Percentiles rank a stretch among this genome's conserved stretches.
These are phyloP conservation scores for Dovyalis caffra DNA, from an alignment of 345 rosid species.

Conservation along the genomic window DNA sequence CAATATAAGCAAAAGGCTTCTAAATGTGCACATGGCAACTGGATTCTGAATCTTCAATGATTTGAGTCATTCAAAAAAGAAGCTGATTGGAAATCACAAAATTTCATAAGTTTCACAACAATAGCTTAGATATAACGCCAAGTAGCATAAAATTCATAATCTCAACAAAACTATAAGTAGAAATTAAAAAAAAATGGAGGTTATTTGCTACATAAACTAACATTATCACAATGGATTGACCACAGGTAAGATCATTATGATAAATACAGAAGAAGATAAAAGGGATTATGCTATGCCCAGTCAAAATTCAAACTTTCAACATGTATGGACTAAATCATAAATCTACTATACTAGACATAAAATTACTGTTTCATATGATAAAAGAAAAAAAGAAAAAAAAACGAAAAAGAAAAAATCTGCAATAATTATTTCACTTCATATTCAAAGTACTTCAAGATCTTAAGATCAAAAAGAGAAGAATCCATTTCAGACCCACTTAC, in stretches of 20 bases:
- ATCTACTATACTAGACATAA: not conserved
- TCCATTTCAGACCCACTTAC: slow-evolving; percentile 45
- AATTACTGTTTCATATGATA: too few species aligned
- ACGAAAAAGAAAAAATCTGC: too few species aligned
- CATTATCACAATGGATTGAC: too few species aligned
- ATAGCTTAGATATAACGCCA: not conserved
- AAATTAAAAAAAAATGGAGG: not conserved
- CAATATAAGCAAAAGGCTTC: not conserved
- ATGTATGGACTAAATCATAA: not conserved
- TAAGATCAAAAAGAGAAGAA: slow-evolving; percentile 5
- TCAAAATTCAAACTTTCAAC: not conserved
- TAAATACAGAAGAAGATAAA: not conserved
- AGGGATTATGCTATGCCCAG: not conserved
- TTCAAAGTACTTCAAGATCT: not conserved
- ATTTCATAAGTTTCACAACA: not conserved
- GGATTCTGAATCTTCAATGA: not conserved
- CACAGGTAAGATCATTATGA: too few species aligned
- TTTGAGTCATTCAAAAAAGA: not conserved
- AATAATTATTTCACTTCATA: not conserved
- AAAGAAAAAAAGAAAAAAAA: not conserved
- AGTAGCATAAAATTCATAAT: not conserved
- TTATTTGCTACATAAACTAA: not conserved
- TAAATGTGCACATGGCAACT: not conserved
- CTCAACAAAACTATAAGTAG: not conserved
- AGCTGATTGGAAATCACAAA: not conserved